A percentile compares a stretch with the other conserved stretches of the same genome.
Conservation (phyloP, 768 basidiomycete genomes). For the Imleria badia region DNA sequence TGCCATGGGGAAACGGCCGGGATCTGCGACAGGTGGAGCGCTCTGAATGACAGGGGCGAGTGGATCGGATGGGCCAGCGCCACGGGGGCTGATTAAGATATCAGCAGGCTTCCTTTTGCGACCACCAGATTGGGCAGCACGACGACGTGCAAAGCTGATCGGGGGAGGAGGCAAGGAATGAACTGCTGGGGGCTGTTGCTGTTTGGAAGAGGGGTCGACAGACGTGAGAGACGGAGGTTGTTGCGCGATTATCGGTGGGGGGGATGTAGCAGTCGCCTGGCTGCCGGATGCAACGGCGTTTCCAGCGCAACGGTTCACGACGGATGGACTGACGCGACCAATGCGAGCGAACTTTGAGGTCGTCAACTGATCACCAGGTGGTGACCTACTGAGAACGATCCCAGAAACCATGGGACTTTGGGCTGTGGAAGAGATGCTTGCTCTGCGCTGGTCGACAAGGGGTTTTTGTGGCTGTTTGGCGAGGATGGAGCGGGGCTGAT, state of each 20-base stretch:
- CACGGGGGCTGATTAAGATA: conserved; percentile 73
- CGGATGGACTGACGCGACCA: conserved; percentile 40
- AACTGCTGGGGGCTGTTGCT: conserved; percentile 15
- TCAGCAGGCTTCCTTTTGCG: conserved; percentile 75
- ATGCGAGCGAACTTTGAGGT: conserved; percentile 30
- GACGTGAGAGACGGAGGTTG: conserved; percentile 17
- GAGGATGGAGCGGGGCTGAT: conserved; percentile 47
- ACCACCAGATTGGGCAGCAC: conserved; percentile 60
- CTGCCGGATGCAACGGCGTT: conserved; percentile 25
- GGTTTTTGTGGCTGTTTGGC: conserved; percentile 73
- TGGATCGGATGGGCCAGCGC: conserved; percentile 49
- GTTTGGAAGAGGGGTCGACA: conserved; percentile 25
- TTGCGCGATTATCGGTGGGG: conserved; percentile 25
- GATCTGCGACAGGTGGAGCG: conserved; percentile 59
- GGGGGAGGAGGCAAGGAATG: conserved; percentile 64
- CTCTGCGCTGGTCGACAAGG: conserved; percentile 67
- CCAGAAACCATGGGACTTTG: conserved; percentile 18
- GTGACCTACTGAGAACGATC: conserved; percentile 26
- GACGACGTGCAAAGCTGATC: conserved; percentile 75
- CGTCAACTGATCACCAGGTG: conserved; percentile 25
- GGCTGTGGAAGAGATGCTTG: conserved; percentile 43
- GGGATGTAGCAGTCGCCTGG: conserved; percentile 23
- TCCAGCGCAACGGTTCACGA: conserved; percentile 24
- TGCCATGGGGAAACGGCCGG: conserved; percentile 57
- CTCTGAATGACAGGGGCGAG: conserved; percentile 72